These are phyloP conservation scores for Oenanthe javanica DNA, from an alignment of 140 eudicot genomes.

Conservation along the genomic window DNA sequence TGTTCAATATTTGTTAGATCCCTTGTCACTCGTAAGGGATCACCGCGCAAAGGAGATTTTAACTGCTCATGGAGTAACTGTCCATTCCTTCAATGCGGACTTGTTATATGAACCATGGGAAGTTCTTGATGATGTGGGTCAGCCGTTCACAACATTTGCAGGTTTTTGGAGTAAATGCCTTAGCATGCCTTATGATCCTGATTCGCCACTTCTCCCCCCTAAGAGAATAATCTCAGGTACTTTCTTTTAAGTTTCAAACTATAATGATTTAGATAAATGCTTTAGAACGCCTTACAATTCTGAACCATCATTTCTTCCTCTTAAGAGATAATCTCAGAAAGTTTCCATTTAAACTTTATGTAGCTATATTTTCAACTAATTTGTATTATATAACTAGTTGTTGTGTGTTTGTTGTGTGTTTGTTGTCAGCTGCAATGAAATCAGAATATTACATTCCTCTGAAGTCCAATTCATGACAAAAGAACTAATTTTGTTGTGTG, in stretches of 20 bases:
- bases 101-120: slow-evolving; percentile 98
- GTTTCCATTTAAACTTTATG: background rate
- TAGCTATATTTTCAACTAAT: background rate
- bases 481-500: no score
- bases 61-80: slow-evolving; percentile 65
- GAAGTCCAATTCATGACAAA: background rate
- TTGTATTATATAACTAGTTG: slow-evolving; percentile 33
- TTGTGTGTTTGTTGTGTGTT: background rate
- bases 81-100: slow-evolving; percentile 88
- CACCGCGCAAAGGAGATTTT: slow-evolving; percentile 80
- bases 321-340: slow-evolving; percentile 85
- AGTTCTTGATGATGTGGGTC: slow-evolving; percentile 67
- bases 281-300: slow-evolving; percentile 88
- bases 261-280: slow-evolving; percentile 69
- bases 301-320: slow-evolving; percentile 86
- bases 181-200: slow-evolving; percentile 96
- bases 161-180: slow-evolving; percentile 96
- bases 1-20: slow-evolving; percentile 46
- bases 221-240: slow-evolving; percentile 84
- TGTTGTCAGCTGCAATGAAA: background rate
- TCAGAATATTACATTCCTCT: background rate
- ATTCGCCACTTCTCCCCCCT: slow-evolving; percentile 93
- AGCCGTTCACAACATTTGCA: slow-evolving; percentile 64
- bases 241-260: background rate
- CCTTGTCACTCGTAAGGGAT: slow-evolving; percentile 94